phyloP scores from a whole-genome alignment of 2,329 filamentous ascomycete genomes.

The Aspergillus luchuensis region DNA sequence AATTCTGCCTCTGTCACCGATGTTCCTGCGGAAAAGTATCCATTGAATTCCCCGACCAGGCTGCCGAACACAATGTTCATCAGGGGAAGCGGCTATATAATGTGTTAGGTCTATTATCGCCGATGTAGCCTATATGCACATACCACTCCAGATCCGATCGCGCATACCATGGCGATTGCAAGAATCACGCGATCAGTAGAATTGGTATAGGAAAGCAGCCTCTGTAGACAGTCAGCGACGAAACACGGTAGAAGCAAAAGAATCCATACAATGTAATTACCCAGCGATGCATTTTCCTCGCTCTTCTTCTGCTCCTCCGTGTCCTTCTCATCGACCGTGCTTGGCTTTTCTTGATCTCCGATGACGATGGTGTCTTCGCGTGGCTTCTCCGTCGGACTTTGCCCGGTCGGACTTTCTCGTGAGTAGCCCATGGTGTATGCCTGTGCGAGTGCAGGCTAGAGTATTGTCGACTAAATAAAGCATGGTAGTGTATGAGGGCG shows the following conservation, averaged over 20 bases:
- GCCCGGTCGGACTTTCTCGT: not conserved
- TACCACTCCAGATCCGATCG: slow-evolving; percentile 32
- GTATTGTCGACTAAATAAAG: not conserved
- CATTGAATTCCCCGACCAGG: slow-evolving; percentile 58
- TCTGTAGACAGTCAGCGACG: slow-evolving; percentile 14
- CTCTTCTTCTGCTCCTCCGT: slow-evolving; percentile 2
- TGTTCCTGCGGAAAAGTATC: slow-evolving; percentile 53
- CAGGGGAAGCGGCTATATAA: slow-evolving; percentile 42
- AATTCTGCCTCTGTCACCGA: slow-evolving; percentile 51
- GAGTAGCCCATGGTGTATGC: not conserved
- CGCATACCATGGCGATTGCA: slow-evolving; percentile 22
- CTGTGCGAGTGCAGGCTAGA: not conserved
- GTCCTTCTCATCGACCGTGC: not conserved
- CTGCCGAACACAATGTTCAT: slow-evolving; percentile 63
- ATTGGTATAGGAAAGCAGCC: slow-evolving; percentile 27
- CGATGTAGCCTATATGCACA: slow-evolving; percentile 10
- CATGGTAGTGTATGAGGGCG: not conserved
- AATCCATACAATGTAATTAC: slow-evolving; percentile 19
- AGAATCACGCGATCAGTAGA: slow-evolving; percentile 22
- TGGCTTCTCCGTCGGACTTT: not conserved
- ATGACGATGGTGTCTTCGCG: not conserved
- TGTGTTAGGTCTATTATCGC: not conserved
- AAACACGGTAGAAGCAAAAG: not conserved
- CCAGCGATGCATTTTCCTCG: slow-evolving; percentile 14
- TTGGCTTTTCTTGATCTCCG: not conserved